Evolutionary conservation across 2,329 filamentous ascomycete species (phyloP), one percentile per base, ranked within the genome.

Genomic region (Parafenestella ontariensis): DNA sequence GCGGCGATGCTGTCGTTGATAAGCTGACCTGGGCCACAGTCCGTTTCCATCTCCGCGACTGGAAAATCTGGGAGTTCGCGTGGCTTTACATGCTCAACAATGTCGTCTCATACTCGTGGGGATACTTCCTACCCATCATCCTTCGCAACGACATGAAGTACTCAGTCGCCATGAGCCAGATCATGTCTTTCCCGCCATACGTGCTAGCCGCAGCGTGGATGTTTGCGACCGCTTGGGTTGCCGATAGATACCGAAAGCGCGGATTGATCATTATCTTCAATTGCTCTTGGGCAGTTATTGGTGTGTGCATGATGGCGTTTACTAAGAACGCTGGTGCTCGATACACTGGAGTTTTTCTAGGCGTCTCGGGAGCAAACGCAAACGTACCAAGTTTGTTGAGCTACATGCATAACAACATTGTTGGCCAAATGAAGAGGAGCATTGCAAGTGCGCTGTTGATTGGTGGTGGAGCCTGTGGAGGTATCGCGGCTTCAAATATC

Each of bases 251-350:
- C 8, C 51, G 57, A 10, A 49, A 55, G 39, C 57, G 63, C 20
- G 59, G 57, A 15, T 31, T 52, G 0, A 59, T 82, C 31, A 71
- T 85, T 9, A 78, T 83, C 9, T 82, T 81, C 34, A 82, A 82
- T 44, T 85, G 82, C 64, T 80, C 79, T n/a, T 81, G 84, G 54
- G 82, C 81, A 2, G 69, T 85, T 21, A 76, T 79, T n/a, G 83
- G 85, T 62, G 81, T 84, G 18, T 76, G 85, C 34, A 76, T 85
- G 45, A 80, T 85, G 31, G 77, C 85, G 11, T 67, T 57, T 31
- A 13, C 49, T 3, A 43, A 49, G 10, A 51, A 57, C 11, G 44
- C 62, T 17, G 54, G 52, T 33, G 57, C 58, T 2, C 34, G 62
- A 11, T 67, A 67, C 36, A 53, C 57, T 20, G 64, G 64, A 3